phyloP scores from a whole-genome alignment of 345 rosid genomes.

The Ricinus communis region DNA sequence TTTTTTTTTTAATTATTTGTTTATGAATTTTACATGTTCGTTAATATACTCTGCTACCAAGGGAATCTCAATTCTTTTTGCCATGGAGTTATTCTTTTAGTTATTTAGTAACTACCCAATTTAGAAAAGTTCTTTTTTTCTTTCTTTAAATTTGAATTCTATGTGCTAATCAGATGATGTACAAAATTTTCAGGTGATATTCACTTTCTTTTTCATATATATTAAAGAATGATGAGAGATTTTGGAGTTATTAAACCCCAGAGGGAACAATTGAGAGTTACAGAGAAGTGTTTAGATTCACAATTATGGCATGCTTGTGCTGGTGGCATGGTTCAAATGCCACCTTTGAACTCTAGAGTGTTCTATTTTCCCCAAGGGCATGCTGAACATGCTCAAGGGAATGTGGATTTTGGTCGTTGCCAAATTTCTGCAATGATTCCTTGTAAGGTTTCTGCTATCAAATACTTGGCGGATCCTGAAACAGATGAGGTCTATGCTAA shows the following conservation, averaged over 20 bases:
- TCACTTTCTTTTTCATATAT: background rate
- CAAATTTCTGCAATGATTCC: slow-evolving; percentile 54
- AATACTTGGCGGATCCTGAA: slow-evolving; percentile 85
- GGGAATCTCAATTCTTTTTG: too few relatives aligned
- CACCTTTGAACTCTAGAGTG: slow-evolving; percentile 68
- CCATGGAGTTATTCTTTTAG: too few relatives aligned
- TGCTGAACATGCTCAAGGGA: slow-evolving; percentile 77
- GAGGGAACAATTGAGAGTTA: slow-evolving; percentile 29
- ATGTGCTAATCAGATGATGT: background rate
- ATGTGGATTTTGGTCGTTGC: slow-evolving; percentile 47
- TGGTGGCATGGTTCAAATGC: slow-evolving; percentile 96
- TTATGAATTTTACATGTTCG: background rate
- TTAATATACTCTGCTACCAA: too few relatives aligned
- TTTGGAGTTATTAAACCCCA: slow-evolving; percentile 23
- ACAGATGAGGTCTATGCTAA: slow-evolving; percentile 87
- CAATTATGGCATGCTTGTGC: slow-evolving; percentile 99
- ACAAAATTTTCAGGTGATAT: background rate
- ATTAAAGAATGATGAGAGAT: slow-evolving; percentile 23
- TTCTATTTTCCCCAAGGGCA: slow-evolving; percentile 95
- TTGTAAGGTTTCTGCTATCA: slow-evolving; percentile 62
- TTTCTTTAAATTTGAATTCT: background rate
- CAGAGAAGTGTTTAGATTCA: slow-evolving; percentile 74
- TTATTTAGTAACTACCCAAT: too few relatives aligned
- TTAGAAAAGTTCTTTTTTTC: too few relatives aligned
- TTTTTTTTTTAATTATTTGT: background rate